These are phyloP conservation scores for Trypanosoma platydactyli DNA, from an alignment of 208 protist genomes.

Conservation along the genomic window DNA sequence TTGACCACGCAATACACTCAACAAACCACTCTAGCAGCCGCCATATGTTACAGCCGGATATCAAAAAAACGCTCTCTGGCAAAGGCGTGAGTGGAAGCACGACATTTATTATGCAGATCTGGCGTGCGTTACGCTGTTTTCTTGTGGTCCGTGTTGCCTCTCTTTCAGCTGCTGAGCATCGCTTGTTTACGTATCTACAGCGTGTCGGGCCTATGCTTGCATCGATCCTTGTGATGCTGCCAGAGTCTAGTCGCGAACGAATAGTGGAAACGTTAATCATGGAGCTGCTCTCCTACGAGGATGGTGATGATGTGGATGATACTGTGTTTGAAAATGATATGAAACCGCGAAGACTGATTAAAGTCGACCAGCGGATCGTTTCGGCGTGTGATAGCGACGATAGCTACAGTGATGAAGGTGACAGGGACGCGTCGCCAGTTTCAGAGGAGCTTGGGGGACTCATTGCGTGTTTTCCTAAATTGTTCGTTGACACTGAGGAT, in stretches of 20 bases:
- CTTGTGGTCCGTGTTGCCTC: constrained; percentile 4
- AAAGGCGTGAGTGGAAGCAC: constrained; percentile 22
- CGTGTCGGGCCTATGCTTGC: constrained; percentile 21
- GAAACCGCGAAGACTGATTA: background rate
- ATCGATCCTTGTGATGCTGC: constrained; percentile 22
- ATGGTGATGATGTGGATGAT: constrained; percentile 5
- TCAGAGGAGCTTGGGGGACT: constrained; percentile 16
- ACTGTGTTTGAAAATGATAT: background rate
- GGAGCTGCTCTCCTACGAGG: background rate
- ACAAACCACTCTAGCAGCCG: background rate
- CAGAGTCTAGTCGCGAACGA: background rate
- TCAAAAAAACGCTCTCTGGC: background rate
- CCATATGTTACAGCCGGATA: background rate
- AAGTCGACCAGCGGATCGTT: constrained; percentile 16
- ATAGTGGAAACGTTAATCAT: constrained; percentile 1
- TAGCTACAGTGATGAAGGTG: constrained; percentile 8
- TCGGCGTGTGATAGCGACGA: constrained; percentile 27
- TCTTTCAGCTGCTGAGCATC: constrained; percentile 14
- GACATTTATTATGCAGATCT: constrained; percentile 17
- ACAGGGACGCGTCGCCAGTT: background rate
- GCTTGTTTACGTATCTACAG: constrained; percentile 25
- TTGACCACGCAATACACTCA: too few species aligned
- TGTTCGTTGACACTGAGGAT: constrained; percentile 14
- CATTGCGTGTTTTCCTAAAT: constrained; percentile 19
- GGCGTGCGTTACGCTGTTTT: constrained; percentile 30